Base-by-base conservation (phyloP, 2,329 filamentous ascomycete genomes). In the Fusarium marasasianum region DNA sequence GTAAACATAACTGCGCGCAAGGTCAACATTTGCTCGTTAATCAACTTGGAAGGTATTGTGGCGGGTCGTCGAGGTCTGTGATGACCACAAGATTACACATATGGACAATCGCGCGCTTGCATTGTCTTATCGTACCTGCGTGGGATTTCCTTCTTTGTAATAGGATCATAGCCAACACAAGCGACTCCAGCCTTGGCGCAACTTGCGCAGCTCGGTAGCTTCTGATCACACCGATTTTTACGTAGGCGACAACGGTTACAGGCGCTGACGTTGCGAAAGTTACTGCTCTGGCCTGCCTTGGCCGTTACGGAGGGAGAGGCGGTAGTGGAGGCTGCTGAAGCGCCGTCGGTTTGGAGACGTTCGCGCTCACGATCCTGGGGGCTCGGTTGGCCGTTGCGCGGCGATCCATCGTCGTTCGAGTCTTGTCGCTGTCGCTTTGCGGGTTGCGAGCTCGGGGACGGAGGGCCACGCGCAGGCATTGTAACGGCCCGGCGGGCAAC, bases 181-280 rank as follows among this genome's bases (percentile, higher is more conserved):
- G 93, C 92, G 51, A 97, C 94, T 66, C 90, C 89, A n/a, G 94
- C 95, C 85, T 98, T 98, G 81, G 95, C 94, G 83, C 96, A 98
- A 76, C 94, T 94, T 47, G 93, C 92, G 82, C 96, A 98, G 78
- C 93, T 94, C 14, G 96, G 96, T 71, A 98, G 88, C 74, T 93
- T 92, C 87, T 98, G 96, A 83, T 98, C 96, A 83, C 96, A 98
- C 60, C 95, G 89, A 81, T 98, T 98, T 87, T 98, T 98, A 79
- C 96, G 90, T 81, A 97, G 85, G 51, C 96, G 90, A 83, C 96
- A 98, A 45, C 95, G 91, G 85, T 98, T 98, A 84, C 96, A 98
- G 64, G 96, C 96, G 82, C 94, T 97, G 74, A 98, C 96, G 82
- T 95, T 96, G 77, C 93, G 91, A 79, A 96, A 96, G 75, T 87